Percentiles rank a stretch among this genome's conserved stretches.
These are phyloP conservation scores for Pelargonium australe DNA, from an alignment of 441 rosid species.

Conservation along the genomic window DNA sequence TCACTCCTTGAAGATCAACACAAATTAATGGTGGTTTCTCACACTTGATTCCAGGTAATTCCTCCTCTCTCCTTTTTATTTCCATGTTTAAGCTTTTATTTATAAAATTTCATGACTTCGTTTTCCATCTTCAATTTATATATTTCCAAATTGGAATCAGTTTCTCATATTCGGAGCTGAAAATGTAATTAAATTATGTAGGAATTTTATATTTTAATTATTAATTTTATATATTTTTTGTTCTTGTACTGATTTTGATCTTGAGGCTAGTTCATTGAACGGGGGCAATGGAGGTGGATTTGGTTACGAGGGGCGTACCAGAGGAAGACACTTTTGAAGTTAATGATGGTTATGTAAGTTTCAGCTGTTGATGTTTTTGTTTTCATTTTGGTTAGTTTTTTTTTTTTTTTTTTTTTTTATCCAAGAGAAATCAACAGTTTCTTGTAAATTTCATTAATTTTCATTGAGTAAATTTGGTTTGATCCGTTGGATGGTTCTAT, in stretches of 20 bases:
- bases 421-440: not conserved
- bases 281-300: constrained; percentile 59
- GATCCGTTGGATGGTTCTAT: not conserved
- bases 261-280: constrained; percentile 6
- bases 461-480: not conserved
- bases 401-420: constrained; percentile 6
- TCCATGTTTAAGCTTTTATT: not conserved
- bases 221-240: not conserved
- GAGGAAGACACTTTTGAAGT: constrained; percentile 54
- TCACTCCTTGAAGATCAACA: not conserved
- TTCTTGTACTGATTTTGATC: constrained; percentile 3
- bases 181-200: not conserved
- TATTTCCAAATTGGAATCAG: constrained; percentile 5
- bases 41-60: constrained; percentile 2
- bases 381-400: constrained; percentile 1
- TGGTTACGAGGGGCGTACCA: constrained; percentile 35
- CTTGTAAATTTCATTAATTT: not conserved
- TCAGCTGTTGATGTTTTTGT: constrained; percentile 9
- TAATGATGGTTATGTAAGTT: constrained; percentile 45
- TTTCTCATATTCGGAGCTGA: constrained; percentile 4
- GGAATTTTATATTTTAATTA: not conserved
- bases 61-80: not conserved
- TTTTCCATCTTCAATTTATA: not conserved
- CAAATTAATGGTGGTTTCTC: constrained; percentile 1
- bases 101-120: not conserved